Percentiles rank a stretch among this genome's conserved stretches.
These are phyloP conservation scores for Penicillium fimorum DNA, from an alignment of 495 filamentous ascomycete genomes.

Conservation along the genomic window DNA sequence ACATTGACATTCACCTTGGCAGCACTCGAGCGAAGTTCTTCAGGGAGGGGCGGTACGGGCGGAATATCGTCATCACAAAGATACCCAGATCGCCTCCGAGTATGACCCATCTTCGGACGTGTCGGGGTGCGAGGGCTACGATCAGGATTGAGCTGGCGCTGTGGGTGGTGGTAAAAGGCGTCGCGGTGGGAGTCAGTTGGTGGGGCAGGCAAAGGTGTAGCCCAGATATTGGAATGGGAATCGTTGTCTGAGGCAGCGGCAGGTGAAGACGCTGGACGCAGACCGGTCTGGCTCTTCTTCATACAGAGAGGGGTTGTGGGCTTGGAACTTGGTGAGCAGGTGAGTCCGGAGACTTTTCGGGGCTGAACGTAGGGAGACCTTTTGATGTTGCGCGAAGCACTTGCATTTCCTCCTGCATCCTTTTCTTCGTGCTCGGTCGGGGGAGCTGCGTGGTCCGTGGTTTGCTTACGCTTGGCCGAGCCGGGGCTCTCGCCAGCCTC, in stretches of 20 bases:
- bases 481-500: slow-evolving; percentile 40
- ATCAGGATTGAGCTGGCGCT: slow-evolving; percentile 25
- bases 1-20: slow-evolving; percentile 29
- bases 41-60: slow-evolving; percentile 45
- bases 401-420: slow-evolving; percentile 10
- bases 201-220: slow-evolving; percentile 30
- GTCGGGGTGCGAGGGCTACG: slow-evolving; percentile 21
- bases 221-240: slow-evolving; percentile 7
- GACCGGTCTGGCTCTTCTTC: slow-evolving; percentile 25
- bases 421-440: slow-evolving; percentile 9
- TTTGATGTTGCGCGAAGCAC: slow-evolving; percentile 7
- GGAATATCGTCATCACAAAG: slow-evolving; percentile 38
- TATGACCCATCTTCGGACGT: slow-evolving; percentile 13
- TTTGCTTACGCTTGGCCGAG: slow-evolving; percentile 35
- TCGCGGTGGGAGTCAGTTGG: slow-evolving; percentile 15
- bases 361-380: slow-evolving; percentile 20
- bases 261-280: slow-evolving; percentile 26
- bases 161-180: slow-evolving; percentile 27
- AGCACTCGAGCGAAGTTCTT: slow-evolving; percentile 38
- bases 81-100: slow-evolving; percentile 23
- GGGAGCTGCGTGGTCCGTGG: slow-evolving; percentile 5
- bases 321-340: slow-evolving; percentile 25
- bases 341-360: slow-evolving; percentile 17
- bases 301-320: slow-evolving; percentile 27
- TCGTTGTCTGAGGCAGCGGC: slow-evolving; percentile 8